phyloP scores from a whole-genome alignment of 192 early-diverging fungal species.

The Backusella morwellensis region DNA sequence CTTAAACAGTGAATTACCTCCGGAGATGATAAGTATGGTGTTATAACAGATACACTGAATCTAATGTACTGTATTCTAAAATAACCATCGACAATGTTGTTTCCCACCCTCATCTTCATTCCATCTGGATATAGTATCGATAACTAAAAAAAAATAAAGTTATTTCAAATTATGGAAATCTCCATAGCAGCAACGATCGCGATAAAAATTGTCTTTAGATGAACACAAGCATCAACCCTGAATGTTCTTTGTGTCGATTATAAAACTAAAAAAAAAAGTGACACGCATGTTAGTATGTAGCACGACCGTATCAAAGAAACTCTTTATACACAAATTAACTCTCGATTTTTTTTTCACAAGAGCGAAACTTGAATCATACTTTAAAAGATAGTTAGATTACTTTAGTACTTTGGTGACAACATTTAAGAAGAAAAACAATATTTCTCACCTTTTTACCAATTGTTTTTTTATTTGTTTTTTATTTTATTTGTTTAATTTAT shows the following conservation, averaged over 20 bases:
- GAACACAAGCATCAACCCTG: too few species aligned
- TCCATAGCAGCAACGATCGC: not conserved
- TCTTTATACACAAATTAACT: not conserved
- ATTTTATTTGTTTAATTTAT: slow-evolving; percentile 1
- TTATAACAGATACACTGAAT: not conserved
- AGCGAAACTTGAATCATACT: not conserved
- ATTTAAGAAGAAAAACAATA: not conserved
- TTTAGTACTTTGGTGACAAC: not conserved
- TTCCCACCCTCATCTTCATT: not conserved
- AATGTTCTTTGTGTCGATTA: not conserved
- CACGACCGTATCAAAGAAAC: not conserved
- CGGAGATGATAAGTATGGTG: not conserved
- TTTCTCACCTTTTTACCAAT: not conserved
- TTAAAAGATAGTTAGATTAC: not conserved
- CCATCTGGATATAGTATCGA: not conserved
- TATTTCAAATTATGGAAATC: not conserved
- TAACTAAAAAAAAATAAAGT: not conserved
- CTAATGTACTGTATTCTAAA: not conserved
- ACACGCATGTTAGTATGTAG: not conserved
- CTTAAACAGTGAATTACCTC: not conserved
- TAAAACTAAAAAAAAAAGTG: not conserved
- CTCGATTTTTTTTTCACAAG: not conserved
- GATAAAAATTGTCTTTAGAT: not conserved
- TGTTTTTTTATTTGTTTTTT: not conserved
- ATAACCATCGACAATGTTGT: not conserved